Percentiles rank a stretch among this genome's conserved stretches.
Conservation (phyloP, 805 yeast genomes). For the Wickerhamiella nectarea region DNA sequence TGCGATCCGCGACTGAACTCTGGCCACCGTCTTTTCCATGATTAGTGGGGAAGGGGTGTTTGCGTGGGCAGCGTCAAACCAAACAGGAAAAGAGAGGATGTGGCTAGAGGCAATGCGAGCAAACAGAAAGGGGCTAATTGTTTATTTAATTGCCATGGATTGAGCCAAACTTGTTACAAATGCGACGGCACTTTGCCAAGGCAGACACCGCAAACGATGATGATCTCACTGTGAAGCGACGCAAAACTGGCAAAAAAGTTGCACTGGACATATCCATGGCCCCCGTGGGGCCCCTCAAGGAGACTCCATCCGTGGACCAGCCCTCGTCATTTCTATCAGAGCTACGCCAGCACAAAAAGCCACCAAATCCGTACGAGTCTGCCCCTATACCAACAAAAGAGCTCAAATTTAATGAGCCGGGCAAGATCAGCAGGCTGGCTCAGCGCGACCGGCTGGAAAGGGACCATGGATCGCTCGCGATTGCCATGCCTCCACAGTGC, state of each 20-base stretch:
- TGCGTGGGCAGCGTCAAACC: too few relatives aligned
- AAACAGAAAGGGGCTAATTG: too few relatives aligned
- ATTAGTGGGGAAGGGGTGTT: background rate
- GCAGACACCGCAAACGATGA: background rate
- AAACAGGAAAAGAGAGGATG: too few relatives aligned
- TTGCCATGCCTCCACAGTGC: conserved; percentile 40
- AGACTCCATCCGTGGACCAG: background rate
- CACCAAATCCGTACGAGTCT: conserved; percentile 18
- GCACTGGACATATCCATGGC: too few relatives aligned
- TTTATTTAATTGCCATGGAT: too few relatives aligned
- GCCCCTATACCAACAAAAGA: conserved; percentile 22
- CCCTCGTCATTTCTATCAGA: background rate
- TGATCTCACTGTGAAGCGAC: background rate
- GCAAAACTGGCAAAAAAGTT: too few relatives aligned
- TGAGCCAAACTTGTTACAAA: background rate
- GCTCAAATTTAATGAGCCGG: conserved; percentile 43
- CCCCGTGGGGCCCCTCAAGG: too few relatives aligned
- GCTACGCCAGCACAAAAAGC: conserved; percentile 7
- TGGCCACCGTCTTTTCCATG: conserved; percentile 18
- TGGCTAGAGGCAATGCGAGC: too few relatives aligned
- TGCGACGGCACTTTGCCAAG: background rate
- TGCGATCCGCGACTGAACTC: conserved; percentile 34
- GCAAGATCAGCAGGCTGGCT: conserved; percentile 48
- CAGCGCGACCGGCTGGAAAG: conserved; percentile 34
- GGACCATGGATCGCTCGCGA: conserved; percentile 24